Evolutionary conservation across 2,329 filamentous ascomycete genomes (phyloP).

Genomic region (Nigrospora osmanthi): DNA sequence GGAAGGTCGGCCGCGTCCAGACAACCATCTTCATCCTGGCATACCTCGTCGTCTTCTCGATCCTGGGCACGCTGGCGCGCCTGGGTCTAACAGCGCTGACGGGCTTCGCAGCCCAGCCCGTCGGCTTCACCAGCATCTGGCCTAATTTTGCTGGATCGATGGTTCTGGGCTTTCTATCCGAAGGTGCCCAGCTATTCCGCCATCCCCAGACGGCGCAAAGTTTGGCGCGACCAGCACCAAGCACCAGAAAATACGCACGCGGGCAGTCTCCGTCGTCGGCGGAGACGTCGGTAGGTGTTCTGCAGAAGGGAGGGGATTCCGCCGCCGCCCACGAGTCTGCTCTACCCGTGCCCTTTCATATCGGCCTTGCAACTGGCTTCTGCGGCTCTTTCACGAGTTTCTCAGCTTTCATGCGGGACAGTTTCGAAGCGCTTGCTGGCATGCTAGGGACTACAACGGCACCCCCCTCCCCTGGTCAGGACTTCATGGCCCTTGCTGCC

Average conservation of each 20-base stretch:
- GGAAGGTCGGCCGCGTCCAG: not conserved
- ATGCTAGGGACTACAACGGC: no score
- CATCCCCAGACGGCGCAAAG: not conserved
- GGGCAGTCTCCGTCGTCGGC: no score
- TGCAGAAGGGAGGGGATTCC: no score
- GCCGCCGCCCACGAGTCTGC: no score
- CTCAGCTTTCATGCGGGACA: not conserved
- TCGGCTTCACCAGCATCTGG: not conserved
- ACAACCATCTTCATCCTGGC: not conserved
- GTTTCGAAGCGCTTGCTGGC: not conserved
- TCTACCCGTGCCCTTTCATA: not conserved
- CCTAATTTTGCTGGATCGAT: constrained; percentile 1
- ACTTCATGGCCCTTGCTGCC: constrained; percentile 54
- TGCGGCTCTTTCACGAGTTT: not conserved
- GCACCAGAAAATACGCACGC: no score
- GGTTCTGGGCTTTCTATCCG: not conserved
- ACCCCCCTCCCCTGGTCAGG: constrained; percentile 13
- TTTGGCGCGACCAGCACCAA: not conserved
- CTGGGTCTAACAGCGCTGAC: not conserved
- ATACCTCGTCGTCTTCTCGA: constrained; percentile 1
- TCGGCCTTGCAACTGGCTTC: not conserved
- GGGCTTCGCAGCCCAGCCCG: not conserved
- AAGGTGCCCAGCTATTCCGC: not conserved
- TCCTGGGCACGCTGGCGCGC: constrained; percentile 1
- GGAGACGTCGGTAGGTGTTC: no score